phyloP scores from a whole-genome alignment of 257 asterid genomes.

The Ilex asprella region DNA sequence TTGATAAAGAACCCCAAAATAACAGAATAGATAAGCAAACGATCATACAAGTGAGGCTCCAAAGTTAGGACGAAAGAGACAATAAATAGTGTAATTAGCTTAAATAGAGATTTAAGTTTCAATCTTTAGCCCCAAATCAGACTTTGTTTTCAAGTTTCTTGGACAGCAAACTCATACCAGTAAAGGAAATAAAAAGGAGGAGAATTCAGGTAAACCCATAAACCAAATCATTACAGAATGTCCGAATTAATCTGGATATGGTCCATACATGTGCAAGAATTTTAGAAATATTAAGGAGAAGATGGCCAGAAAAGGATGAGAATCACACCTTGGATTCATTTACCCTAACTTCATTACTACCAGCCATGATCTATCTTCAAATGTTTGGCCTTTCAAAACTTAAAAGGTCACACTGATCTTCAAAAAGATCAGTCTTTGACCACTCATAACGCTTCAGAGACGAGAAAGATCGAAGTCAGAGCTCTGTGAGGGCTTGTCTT shows the following conservation, averaged over 20 bases:
- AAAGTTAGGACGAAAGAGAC: constrained; percentile 2
- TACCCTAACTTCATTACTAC: constrained; percentile 37
- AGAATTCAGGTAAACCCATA: neutral
- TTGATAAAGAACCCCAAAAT: neutral
- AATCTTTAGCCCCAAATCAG: constrained; percentile 20
- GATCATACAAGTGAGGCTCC: neutral
- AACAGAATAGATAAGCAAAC: no score
- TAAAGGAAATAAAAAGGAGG: constrained; percentile 5
- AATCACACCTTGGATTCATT: constrained; percentile 44
- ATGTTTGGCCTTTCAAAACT: neutral
- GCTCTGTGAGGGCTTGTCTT: neutral
- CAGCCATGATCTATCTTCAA: constrained; percentile 28
- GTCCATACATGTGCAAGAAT: no score
- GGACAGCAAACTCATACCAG: constrained; percentile 22
- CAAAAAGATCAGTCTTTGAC: constrained; percentile 14
- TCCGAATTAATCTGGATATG: constrained; percentile 16
- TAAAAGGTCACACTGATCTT: constrained; percentile 20
- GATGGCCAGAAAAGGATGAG: neutral
- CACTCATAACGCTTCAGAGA: constrained; percentile 20
- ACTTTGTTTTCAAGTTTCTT: constrained; percentile 5
- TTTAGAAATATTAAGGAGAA: neutral
- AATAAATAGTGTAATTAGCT: neutral
- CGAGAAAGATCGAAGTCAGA: constrained; percentile 9
- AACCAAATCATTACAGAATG: constrained; percentile 1
- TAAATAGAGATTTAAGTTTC: constrained; percentile 17